Conservation (phyloP, 2,329 filamentous ascomycete species). For the Camillea tinctor region DNA sequence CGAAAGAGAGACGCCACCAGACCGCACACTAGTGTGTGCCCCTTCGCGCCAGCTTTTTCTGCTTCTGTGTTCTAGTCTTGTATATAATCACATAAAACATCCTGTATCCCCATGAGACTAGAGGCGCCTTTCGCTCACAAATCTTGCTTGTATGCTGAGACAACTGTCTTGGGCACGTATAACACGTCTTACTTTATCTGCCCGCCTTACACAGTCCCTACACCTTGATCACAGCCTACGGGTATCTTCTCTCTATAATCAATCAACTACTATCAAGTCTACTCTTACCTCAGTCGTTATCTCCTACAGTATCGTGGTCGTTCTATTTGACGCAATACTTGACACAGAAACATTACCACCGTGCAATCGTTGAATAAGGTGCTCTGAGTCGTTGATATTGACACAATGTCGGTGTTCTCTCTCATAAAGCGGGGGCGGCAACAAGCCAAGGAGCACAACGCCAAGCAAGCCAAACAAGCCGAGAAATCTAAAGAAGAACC, state of each 20-base stretch:
- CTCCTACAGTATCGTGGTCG: neutral
- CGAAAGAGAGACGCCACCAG: neutral
- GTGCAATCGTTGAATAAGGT: no score
- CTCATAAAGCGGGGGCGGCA: slow-evolving; percentile 51
- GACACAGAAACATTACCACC: neutral
- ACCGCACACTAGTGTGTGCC: neutral
- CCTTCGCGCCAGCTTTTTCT: neutral
- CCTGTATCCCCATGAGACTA: neutral
- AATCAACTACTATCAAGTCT: neutral
- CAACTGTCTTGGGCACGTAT: neutral
- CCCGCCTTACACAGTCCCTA: neutral
- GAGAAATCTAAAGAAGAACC: slow-evolving; percentile 46
- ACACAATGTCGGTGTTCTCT: slow-evolving; percentile 56
- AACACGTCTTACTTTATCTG: neutral
- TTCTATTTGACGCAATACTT: neutral
- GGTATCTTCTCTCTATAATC: neutral
- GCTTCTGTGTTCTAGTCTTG: slow-evolving; percentile 12
- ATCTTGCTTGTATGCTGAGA: neutral
- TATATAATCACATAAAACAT: neutral
- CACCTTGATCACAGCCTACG: neutral
- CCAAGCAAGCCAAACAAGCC: slow-evolving; percentile 46
- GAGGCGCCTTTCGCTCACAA: neutral
- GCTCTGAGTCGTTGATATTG: neutral
- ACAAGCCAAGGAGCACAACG: slow-evolving; percentile 54
- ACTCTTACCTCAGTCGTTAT: neutral